These are phyloP conservation scores for Gaeumannomyces tritici DNA, from an alignment of 2,329 filamentous ascomycete genomes.

Conservation along the genomic window DNA sequence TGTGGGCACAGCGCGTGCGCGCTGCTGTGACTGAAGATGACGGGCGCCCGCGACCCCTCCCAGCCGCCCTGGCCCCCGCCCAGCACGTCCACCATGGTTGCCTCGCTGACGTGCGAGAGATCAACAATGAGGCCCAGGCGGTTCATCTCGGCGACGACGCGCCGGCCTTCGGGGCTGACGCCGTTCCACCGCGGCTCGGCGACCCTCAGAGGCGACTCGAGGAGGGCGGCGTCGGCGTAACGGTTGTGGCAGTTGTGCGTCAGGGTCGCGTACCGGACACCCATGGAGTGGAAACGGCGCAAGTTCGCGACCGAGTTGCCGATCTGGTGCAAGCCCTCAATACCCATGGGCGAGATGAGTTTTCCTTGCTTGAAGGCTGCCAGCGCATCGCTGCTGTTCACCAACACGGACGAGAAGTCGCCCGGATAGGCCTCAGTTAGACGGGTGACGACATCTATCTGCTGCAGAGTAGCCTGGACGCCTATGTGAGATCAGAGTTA, in stretches of 20 bases:
- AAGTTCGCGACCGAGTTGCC: constrained; percentile 73
- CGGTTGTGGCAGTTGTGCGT: constrained; percentile 92
- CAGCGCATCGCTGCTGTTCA: constrained; percentile 51
- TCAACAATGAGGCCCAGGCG: constrained; percentile 91
- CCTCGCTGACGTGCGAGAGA: constrained; percentile 63
- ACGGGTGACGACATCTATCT: constrained; percentile 39
- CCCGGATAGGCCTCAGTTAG: constrained; percentile 54
- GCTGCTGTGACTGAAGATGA: constrained; percentile 85
- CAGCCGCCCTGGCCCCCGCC: constrained; percentile 49
- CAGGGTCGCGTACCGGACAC: constrained; percentile 79
- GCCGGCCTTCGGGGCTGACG: constrained; percentile 59
- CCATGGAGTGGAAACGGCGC: constrained; percentile 64
- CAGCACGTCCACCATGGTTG: constrained; percentile 80
- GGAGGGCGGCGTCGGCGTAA: constrained; percentile 76
- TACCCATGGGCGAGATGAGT: constrained; percentile 68
- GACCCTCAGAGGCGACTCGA: constrained; percentile 38
- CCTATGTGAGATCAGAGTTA: constrained; percentile 1
- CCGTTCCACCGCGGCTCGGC: constrained; percentile 58
- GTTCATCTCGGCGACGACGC: constrained; percentile 82
- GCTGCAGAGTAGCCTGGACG: constrained; percentile 17
- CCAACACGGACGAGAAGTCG: constrained; percentile 53
- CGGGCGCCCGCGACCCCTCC: constrained; percentile 66
- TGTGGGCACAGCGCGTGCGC: constrained; percentile 75
- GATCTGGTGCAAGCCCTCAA: constrained; percentile 90
- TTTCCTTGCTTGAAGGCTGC: constrained; percentile 48